Evolutionary conservation across 1,284 basidiomycete genomes (phyloP), one percentile per base, ranked within the genome.

Genomic region (Sporisorium reilianum): DNA sequence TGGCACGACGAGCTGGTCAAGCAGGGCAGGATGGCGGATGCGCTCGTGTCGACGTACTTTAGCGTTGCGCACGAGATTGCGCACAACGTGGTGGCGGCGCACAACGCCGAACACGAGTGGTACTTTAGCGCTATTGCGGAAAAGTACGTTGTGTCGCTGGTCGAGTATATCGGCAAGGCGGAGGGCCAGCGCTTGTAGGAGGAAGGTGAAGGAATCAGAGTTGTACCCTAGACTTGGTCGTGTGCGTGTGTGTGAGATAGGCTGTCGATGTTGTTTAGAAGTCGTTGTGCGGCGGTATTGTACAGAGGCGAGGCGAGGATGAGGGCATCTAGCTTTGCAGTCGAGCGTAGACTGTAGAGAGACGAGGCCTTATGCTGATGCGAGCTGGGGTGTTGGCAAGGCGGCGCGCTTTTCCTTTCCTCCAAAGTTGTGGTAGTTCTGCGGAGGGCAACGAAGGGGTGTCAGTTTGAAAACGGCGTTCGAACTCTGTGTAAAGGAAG

Each of bases 51-150:
- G 20, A 88, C 93, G 90, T 97, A 92, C 83, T 94, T 95, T 80
- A 91, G 92, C 1, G 87, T 97, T 10, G 95, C 95, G 0, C 96
- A 98, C 84, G 95, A 96, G 84, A 91, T 86, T 30, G 78, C 84
- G 14, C 93, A 94, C 84, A 94, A 94, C 78, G 87, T 94, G 2
- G 91, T 93, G 18, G 87, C 90, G 51, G 91, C 93, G 10, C 87
- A 88, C 71, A 87, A 88, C 69, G 78, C 86, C 0, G 80, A 87
- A 82, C 94, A 96, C 81, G 93, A 95, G 78, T 97, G 96, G 85
- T 97, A 94, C 85, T 95, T 97, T 80, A 93, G 93, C 32, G 90
- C 92, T 7, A 92, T 97, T 22, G 92, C 92, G 67, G 93, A 97
- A 85, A 89, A 87, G 72, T 87, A 87, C 70, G 84, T 89, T 40